Evolutionary conservation across 352 stramenopile genomes (phyloP), one percentile per base, ranked within the genome.

Genomic region (Phytopythium montanum): DNA sequence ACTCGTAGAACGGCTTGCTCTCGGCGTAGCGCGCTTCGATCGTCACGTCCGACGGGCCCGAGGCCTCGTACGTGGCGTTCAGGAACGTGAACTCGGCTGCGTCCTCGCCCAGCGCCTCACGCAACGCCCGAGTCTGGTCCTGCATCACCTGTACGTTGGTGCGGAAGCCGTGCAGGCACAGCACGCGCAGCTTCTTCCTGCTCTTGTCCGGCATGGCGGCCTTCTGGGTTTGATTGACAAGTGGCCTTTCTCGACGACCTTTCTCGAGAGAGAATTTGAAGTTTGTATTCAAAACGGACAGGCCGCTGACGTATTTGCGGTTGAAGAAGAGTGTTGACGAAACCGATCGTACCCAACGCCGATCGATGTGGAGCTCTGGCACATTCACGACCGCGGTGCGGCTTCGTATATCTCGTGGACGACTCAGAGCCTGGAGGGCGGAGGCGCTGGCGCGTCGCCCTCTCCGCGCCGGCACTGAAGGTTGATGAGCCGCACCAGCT

Each of bases 91-190:
- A 76, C 52, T 81, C 71, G 21, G 73, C 62, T 16, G 60, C 61
- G 5, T 59, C n/a, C n/a, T n/a, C 29, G 5, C 71, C 69, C 16
- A 83, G 54, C 23, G 56, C 64, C 18, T 59, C 49, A 36, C 66
- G 76, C 65, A 86, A 57, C 3, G 62, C 73, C 5, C 71, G 73
- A 9, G 64, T 73, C 45, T 86, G 76, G 51, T 72, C 59, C 42
- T 65, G 31, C 73, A 86, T 82, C 45, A 86, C 70, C 36, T 69
- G 39, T 26, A 53, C 56, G 59, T 86, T 86, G 13, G 73, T 81
- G 33, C 76, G 76, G 60, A 77, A 86, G 21, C 76, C 76, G 53
- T 86, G 76, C 14, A 84, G 59, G 34, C 72, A 84, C n/a, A 84
- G 50, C 52, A 81, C 70, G n/a, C 74, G 69, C 39, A 84, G 70